Evolutionary conservation across 371 early-diverging fungal genomes (phyloP).

Genomic region (Sporodiniella umbellata): DNA sequence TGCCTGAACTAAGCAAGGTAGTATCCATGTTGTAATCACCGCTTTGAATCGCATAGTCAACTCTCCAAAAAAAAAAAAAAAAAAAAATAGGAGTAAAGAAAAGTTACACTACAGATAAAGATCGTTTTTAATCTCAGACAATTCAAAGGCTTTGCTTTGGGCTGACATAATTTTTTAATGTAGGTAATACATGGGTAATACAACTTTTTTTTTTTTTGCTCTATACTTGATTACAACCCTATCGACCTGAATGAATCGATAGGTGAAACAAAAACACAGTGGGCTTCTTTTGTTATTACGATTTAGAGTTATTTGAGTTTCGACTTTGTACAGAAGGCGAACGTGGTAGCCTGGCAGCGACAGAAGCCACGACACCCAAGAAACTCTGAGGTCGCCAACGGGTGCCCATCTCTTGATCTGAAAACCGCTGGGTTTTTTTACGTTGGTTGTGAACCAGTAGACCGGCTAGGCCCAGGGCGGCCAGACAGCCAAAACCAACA

Average conservation of each 20-base stretch:
- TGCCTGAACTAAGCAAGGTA: neutral
- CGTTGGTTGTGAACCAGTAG: slow-evolving; percentile 25
- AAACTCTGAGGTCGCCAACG: slow-evolving; percentile 50
- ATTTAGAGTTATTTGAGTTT: slow-evolving; percentile 4
- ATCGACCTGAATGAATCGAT: too few species aligned
- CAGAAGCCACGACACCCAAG: slow-evolving; percentile 44
- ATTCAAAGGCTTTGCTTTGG: too few species aligned
- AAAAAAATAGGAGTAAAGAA: neutral
- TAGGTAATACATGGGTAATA: too few species aligned
- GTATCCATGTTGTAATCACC: neutral
- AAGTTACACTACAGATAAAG: too few species aligned
- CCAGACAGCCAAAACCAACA: slow-evolving; percentile 32
- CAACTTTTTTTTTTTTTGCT: too few species aligned
- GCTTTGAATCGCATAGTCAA: neutral
- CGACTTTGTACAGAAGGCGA: slow-evolving; percentile 43
- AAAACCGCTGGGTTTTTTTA: neutral
- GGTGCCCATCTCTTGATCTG: slow-evolving; percentile 13
- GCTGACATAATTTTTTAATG: too few species aligned
- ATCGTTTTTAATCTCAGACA: too few species aligned
- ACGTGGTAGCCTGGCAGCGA: slow-evolving; percentile 42
- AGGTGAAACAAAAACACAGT: too few species aligned
- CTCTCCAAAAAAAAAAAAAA: too few species aligned
- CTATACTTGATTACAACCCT: too few species aligned
- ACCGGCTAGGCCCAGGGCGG: slow-evolving; percentile 32
- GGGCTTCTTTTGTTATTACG: too few species aligned